Evolutionary conservation across 208 protist species (phyloP).

Genomic region (Acanthamoeba castellanii): DNA sequence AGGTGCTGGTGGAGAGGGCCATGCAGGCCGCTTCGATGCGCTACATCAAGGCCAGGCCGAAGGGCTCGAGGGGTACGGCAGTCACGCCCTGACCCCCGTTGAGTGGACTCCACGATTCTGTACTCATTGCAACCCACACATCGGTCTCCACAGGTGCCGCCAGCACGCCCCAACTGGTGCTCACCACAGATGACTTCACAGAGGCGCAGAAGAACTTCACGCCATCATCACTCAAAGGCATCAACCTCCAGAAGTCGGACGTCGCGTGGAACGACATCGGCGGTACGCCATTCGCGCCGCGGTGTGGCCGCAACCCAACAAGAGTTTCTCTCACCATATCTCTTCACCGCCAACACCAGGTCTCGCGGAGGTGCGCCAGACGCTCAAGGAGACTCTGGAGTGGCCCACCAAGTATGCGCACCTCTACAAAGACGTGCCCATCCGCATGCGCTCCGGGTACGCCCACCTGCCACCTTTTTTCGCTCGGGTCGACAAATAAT

Average conservation of each 20-base stretch:
- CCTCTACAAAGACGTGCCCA: constrained; percentile 81
- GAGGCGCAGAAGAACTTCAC: constrained; percentile 80
- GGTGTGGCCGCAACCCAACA: background rate
- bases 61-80: background rate
- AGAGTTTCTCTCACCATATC: background rate
- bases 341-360: background rate
- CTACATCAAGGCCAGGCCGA: constrained; percentile 22
- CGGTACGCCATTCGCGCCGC: constrained; percentile 22
- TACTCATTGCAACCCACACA: background rate
- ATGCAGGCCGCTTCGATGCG: constrained; percentile 77
- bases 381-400: constrained; percentile 85
- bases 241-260: constrained; percentile 83
- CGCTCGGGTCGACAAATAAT: background rate
- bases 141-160: background rate
- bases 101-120: background rate
- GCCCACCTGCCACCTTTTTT: background rate
- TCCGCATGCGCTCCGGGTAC: constrained; percentile 82
- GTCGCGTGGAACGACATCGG: constrained; percentile 84
- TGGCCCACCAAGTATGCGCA: constrained; percentile 84
- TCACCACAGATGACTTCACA: constrained; percentile 40
- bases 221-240: constrained; percentile 83
- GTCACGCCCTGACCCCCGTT: background rate
- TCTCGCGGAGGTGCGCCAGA: constrained; percentile 70
- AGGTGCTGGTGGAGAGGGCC: constrained; percentile 74
- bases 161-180: background rate